These are phyloP conservation scores for Salvia miltiorrhiza DNA, from an alignment of 257 asterid genomes.

Conservation along the genomic window DNA sequence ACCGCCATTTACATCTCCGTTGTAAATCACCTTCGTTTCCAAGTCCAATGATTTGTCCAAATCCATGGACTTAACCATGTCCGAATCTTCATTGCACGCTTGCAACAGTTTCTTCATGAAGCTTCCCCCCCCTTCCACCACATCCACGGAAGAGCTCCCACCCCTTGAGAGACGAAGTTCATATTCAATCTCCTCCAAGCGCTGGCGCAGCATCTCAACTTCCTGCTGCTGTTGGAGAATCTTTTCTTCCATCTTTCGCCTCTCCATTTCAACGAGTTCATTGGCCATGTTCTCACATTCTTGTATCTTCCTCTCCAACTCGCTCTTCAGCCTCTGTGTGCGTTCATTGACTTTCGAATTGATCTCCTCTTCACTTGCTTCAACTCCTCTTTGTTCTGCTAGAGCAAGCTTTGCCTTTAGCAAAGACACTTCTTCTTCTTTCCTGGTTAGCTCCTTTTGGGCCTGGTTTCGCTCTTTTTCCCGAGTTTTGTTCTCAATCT, in stretches of 20 bases:
- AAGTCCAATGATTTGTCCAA: conserved; percentile 68
- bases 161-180: conserved; percentile 51
- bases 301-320: conserved; percentile 56
- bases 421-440: conserved; percentile 62
- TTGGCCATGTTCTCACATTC: conserved; percentile 64
- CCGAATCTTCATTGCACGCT: conserved; percentile 53
- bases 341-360: conserved; percentile 51
- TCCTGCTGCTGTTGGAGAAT: conserved; percentile 61
- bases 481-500: conserved; percentile 62
- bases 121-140: conserved; percentile 54
- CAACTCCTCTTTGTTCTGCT: conserved; percentile 36
- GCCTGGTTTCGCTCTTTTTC: conserved; percentile 69
- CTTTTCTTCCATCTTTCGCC: conserved; percentile 70
- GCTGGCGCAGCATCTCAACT: conserved; percentile 62
- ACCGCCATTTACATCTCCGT: conserved; percentile 24
- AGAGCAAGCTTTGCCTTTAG: conserved; percentile 55
- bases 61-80: conserved; percentile 98
- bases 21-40: conserved; percentile 40
- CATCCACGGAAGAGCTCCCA: conserved; percentile 41
- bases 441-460: conserved; percentile 50
- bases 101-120: conserved; percentile 65
- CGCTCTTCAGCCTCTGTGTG: conserved; percentile 41
- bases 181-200: conserved; percentile 71
- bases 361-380: conserved; percentile 50
- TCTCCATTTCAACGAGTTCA: conserved; percentile 63